Evolutionary conservation across 108 stramenopile genomes (phyloP).

Genomic region (Discostella stelligeroides): DNA sequence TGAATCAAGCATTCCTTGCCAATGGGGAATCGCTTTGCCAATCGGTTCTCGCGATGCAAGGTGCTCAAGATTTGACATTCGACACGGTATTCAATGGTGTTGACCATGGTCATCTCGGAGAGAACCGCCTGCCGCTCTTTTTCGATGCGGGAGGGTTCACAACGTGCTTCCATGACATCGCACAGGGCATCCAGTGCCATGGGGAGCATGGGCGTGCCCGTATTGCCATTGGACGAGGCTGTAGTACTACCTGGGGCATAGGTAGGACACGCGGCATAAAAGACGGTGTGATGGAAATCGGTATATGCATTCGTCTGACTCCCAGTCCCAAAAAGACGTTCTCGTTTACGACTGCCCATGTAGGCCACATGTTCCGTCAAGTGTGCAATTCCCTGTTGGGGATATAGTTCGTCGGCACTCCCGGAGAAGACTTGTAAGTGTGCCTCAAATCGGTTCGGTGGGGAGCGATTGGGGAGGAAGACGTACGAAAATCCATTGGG

Average conservation of each 20-base stretch:
- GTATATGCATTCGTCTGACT: constrained; percentile 97
- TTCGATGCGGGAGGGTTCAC: constrained; percentile 91
- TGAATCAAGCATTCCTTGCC: constrained; percentile 95
- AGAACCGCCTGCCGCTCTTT: constrained; percentile 96
- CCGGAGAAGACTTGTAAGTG: constrained; percentile 96
- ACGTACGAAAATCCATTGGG: constrained; percentile 92
- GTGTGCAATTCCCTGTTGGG: constrained; percentile 97
- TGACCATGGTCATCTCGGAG: constrained; percentile 97
- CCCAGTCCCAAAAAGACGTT: constrained; percentile 95
- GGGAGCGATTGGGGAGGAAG: constrained; percentile 93
- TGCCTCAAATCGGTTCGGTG: constrained; percentile 94
- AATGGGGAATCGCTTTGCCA: constrained; percentile 97
- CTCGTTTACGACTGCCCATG: constrained; percentile 96
- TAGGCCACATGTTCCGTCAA: constrained; percentile 98
- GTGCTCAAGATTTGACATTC: constrained; percentile 97
- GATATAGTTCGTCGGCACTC: constrained; percentile 89
- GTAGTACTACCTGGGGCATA: constrained; percentile 52
- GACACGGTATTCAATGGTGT: constrained; percentile 96
- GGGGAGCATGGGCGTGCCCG: constrained; percentile 83
- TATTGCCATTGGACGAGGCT: neutral
- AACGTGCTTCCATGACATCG: constrained; percentile 96
- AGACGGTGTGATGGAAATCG: constrained; percentile 99
- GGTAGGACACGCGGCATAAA: constrained; percentile 95
- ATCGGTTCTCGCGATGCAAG: constrained; percentile 94
- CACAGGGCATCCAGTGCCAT: constrained; percentile 95